Evolutionary conservation across 1,139 yeast genomes (phyloP), one percentile per base, ranked within the genome.

Genomic region (Hemisphaericaspora subhashii): DNA sequence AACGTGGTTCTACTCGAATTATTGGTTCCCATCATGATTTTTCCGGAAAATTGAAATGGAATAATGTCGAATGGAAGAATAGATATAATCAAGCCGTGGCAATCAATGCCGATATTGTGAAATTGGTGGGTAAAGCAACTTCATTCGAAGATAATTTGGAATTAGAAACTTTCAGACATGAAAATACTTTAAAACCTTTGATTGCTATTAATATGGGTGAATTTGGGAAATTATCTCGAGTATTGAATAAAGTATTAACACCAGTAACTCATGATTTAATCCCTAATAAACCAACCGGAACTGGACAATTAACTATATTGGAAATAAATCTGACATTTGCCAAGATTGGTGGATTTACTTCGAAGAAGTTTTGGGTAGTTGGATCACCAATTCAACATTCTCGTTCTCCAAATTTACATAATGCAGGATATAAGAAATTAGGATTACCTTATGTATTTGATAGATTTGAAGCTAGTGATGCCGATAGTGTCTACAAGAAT

Each of bases 341-440:
- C n/a, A 65, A 73, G 33, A 70, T 88, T 50, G 96, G 96, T 24
- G 83, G 82, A 13, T 62, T 74, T 35, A 51, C 60, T 2, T 55
- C 69, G 10, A 77, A 82, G 66, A 72, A 79, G 45, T 87, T 81
- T 53, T 86, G 77, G 65, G 82, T 92, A 47, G 83, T 83, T 47
- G 98, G 98, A 4, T 68, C 73, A 13, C 98, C 98, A 37, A 77
- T 90, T 44, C 64, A 76, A 4, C 96, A 89, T 58, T 89, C 98
- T 2, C 79, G 88, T 55, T 88, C 97, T 2, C 98, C 98, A 33
- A 68, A 76, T 12, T 70, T 92, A 51, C 98, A 92, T 64, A 82
- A 82, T 54, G 75, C 94, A 2, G 87, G 83, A 22, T 92, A 84
- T 64, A 57, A 77, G 43, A 66, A 74, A 14, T 72, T 89, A 47